Conservation (phyloP, 2,329 filamentous ascomycete genomes). For the Aspergillus felis region DNA sequence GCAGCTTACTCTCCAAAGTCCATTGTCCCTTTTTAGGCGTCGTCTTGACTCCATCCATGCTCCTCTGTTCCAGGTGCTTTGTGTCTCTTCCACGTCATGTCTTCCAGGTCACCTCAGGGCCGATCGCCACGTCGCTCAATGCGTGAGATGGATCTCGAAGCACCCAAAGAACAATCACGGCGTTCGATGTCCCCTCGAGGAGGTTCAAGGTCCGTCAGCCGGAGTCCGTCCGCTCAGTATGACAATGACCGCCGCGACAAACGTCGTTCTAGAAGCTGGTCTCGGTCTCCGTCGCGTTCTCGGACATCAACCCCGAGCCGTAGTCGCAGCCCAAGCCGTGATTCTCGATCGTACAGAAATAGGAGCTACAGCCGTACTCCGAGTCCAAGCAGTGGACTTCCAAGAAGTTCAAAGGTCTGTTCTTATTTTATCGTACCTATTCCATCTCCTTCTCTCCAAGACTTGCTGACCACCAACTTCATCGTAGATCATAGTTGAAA, state of each 20-base stretch:
- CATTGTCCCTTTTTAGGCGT: background rate
- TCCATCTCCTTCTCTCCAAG: background rate
- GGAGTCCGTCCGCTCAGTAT: slow-evolving; percentile 23
- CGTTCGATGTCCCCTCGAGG: slow-evolving; percentile 36
- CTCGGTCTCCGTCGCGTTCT: slow-evolving; percentile 26
- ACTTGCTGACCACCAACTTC: background rate
- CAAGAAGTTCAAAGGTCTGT: slow-evolving; percentile 37
- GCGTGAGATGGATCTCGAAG: slow-evolving; percentile 19
- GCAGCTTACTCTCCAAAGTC: background rate
- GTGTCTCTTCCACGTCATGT: slow-evolving; percentile 18
- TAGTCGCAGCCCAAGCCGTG: slow-evolving; percentile 38
- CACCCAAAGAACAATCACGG: slow-evolving; percentile 23
- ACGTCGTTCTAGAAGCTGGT: slow-evolving; percentile 22
- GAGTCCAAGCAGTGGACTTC: slow-evolving; percentile 19
- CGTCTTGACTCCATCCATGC: background rate
- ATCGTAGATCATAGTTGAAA: slow-evolving; percentile 84
- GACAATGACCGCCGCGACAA: slow-evolving; percentile 24
- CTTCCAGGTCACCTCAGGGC: slow-evolving; percentile 22
- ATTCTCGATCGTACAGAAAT: slow-evolving; percentile 35
- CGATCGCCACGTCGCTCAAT: slow-evolving; percentile 26
- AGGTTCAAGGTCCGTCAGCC: slow-evolving; percentile 26
- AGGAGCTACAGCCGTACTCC: slow-evolving; percentile 26
- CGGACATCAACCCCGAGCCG: slow-evolving; percentile 31
- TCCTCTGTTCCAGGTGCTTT: background rate
- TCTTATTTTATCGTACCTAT: background rate